Evolutionary conservation across 768 basidiomycete species (phyloP).

Genomic region (Butyriboletus loyo): DNA sequence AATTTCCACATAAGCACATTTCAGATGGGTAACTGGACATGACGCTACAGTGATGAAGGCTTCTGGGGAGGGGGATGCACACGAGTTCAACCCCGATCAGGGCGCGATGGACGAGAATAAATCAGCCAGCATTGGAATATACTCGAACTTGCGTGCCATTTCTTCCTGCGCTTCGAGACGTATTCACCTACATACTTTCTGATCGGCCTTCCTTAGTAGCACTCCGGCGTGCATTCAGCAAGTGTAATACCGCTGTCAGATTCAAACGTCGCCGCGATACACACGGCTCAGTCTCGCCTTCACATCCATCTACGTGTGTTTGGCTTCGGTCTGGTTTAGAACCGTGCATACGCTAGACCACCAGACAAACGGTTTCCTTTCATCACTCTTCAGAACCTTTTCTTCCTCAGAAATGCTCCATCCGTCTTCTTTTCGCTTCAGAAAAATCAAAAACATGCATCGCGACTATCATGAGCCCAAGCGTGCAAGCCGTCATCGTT

Average conservation of each 20-base stretch:
- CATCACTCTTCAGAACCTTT: not conserved
- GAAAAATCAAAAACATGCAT: constrained; percentile 14
- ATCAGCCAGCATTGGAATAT: constrained; percentile 13
- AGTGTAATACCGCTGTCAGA: not conserved
- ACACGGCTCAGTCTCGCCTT: not conserved
- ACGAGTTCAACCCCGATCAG: constrained; percentile 17
- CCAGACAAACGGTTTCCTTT: not conserved
- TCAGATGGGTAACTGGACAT: not conserved
- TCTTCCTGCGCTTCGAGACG: not conserved
- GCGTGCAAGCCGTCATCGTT: constrained; percentile 3
- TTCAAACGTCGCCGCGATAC: not conserved
- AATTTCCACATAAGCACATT: constrained; percentile 23
- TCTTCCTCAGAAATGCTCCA: constrained; percentile 1
- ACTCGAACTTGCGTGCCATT: constrained; percentile 7
- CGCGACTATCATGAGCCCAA: constrained; percentile 8
- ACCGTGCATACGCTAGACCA: not conserved
- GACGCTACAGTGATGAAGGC: constrained; percentile 10
- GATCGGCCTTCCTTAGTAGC: constrained; percentile 20
- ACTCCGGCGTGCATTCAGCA: constrained; percentile 6
- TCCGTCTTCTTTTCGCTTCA: constrained; percentile 9
- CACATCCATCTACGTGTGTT: not conserved
- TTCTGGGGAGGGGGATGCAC: constrained; percentile 28
- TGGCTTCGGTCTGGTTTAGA: constrained; percentile 14
- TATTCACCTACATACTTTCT: not conserved
- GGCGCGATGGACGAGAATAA: not conserved